Evolutionary conservation across 768 basidiomycete species (phyloP), one percentile per base, ranked within the genome.

Genomic region (Cubamyces sp.): DNA sequence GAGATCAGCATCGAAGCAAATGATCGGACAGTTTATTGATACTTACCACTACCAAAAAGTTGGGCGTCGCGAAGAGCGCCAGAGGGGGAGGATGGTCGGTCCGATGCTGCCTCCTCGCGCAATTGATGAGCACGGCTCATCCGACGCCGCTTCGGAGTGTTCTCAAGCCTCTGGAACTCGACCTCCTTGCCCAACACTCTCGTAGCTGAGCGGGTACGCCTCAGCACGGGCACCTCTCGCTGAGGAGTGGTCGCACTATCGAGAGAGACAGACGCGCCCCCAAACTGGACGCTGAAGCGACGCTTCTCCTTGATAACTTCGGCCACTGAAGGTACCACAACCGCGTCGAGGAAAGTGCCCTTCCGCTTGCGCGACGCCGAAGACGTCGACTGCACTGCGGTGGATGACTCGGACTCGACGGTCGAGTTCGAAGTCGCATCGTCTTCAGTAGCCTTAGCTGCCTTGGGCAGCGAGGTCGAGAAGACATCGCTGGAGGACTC

Each of bases 261-360:
- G 64, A n/a, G 26, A 3, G 49, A 47, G 14, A 28, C 46, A 18
- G 49, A 30, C 9, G 51, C 14, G 21, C 41, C 49, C 41, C 26
- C 51, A 14, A 37, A 25, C n/a, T 34, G 8, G 40, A 23, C 40
- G 60, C 57, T 58, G 19, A 42, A 52, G 7, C 61, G 47, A 19
- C 48, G 55, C 37, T 43, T 56, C 23, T n/a, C 25, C 16, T 54
- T 50, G 15, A 60, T 67, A 26, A 77, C 52, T 18, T 74, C 69
- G 0, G 68, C 72, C 18, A 79, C 64, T 9, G 74, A 73, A 14
- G 82, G 81, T 49, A 83, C 76, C 50, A 80, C 79, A 14, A 85
- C 84, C 3, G 80, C 79, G 14, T 86, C 86, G 75, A 85, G 71
- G 61, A 83, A 66, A 5, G 78, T 68, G 34, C 83, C 72, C 70